Evolutionary conservation across 352 stramenopile genomes (phyloP), one percentile per base, ranked within the genome.

Genomic region (Phytophthora boehmeriae): DNA sequence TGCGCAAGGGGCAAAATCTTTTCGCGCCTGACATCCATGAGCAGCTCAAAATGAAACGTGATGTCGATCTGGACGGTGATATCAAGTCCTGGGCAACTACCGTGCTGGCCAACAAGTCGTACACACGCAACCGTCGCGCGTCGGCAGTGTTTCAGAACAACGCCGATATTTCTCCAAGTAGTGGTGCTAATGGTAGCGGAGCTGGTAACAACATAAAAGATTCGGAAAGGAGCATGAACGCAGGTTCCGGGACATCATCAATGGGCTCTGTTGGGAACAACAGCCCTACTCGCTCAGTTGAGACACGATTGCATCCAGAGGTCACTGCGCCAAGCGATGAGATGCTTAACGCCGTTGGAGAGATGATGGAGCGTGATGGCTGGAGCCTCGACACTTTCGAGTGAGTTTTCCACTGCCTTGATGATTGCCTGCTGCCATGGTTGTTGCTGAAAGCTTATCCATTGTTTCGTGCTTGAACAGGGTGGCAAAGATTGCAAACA

Each of bases 1-100:
- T 86, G n/a, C 86, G 87, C 51, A 90, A 92, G 59, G 85, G 78
- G 0, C 83, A 94, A 34, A 92, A 92, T 41, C 66, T 94, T 5
- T 92, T 54, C n/a, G 81, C 83, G 0, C 85, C 83, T 2, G 83
- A 94, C 39, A 94, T 94, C 44, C 80, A 92, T 45, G 85, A 92
- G 32, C 83, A 92, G 46, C 74, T 94, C 49, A 86, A 86, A 49
- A 80, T 88, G 57, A 90, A 86, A 35, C 78, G 78, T 36, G 80
- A 86, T 42, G 73, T 75, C 5, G 83, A 90, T 36, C 39, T 93
- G 9, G 85, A 93, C 51, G 78, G 75, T 0, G 85, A 93, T 32
- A 93, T 86, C 25, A 90, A 92, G 56, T 89, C 77, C 53, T 93
- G 85, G 85, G 83, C 80, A 2, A 73, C 80, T 8, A 92, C 85